Evolutionary conservation across 2,329 filamentous ascomycete genomes (phyloP), one percentile per base, ranked within the genome.

Genomic region (Leptographium galeiforme): DNA sequence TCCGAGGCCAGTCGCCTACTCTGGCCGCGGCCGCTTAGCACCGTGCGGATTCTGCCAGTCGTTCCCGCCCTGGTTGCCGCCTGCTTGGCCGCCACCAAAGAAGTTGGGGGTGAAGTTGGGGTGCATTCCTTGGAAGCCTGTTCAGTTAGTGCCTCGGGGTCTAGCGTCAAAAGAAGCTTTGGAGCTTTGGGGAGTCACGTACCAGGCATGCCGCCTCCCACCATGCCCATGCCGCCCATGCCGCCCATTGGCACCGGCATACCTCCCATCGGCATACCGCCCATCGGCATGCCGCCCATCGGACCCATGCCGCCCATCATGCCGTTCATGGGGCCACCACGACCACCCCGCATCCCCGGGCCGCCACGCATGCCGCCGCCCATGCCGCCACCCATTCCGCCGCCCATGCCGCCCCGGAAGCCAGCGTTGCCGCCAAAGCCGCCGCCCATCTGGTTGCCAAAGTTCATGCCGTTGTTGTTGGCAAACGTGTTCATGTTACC

Each of bases 1-100:
- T 4, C 49, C 39, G 10, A 36, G 11, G 19, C 38, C 52, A 19
- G 45, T 47, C 12, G 13, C 32, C 53, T 57, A 60, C 51, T 59
- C 87, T 56, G 86, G 85, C 57, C 87, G 78, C 59, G 85, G 84
- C 59, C 87, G 76, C 71, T 93, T 93, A 4, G 83, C 82, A 34
- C 86, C 86, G 60, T 91, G 87, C 7, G 87, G 87, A 62, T 91
- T 91, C 74, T 86, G 87, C 68, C 81, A 81, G 53, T 83, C 82
- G 55, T 81, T 70, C 53, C 68, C 68, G 48, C 67, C 69, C 58
- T 76, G 75, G 61, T 74, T 69, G 53, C 68, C 70, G 48, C 68
- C 71, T 43, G 66, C 66, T 39, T 67, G 68, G 44, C 66, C 67
- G 19, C 73, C 72, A 48, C 74, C 72, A 66, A 89, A 91, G 70